phyloP scores from a whole-genome alignment of 495 filamentous ascomycete genomes.

The Daldinia childiae region DNA sequence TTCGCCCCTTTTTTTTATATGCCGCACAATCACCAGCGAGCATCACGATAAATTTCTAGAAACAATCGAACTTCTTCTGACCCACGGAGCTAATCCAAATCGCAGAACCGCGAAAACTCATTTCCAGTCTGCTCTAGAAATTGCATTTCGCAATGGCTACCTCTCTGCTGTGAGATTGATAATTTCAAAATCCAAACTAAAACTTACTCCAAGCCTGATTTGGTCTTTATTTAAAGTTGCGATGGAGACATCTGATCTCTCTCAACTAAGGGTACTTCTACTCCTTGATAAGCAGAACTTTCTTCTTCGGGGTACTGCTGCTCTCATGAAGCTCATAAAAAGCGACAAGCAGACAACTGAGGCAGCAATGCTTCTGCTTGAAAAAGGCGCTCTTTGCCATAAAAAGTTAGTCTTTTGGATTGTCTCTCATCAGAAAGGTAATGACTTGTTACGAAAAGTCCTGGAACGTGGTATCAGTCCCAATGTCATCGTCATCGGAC shows the following conservation, averaged over 20 bases:
- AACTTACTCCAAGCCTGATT: not conserved
- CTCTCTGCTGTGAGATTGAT: not conserved
- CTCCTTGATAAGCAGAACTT: not conserved
- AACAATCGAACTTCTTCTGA: slow-evolving; percentile 6
- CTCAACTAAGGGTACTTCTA: not conserved
- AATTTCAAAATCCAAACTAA: not conserved
- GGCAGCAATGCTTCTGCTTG: slow-evolving; percentile 1
- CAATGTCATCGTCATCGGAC: not conserved
- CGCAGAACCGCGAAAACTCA: not conserved
- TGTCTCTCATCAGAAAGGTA: slow-evolving; percentile 8
- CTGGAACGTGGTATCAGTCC: slow-evolving; percentile 4
- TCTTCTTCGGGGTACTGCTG: not conserved
- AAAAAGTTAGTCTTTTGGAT: slow-evolving; percentile 9
- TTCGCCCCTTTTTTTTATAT: slow-evolving; percentile 14
- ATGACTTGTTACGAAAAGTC: not conserved
- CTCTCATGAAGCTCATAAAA: slow-evolving; percentile 1
- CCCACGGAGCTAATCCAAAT: slow-evolving; percentile 6
- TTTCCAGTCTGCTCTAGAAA: slow-evolving; percentile 10
- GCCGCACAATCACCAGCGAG: not conserved
- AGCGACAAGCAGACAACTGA: not conserved
- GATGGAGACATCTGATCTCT: not conserved
- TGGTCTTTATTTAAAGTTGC: not conserved
- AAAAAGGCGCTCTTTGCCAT: slow-evolving; percentile 1
- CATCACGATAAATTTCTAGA: not conserved
- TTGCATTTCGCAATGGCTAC: not conserved